Base-by-base conservation (phyloP, 208 protist species). In the Novymonas esmeraldas region DNA sequence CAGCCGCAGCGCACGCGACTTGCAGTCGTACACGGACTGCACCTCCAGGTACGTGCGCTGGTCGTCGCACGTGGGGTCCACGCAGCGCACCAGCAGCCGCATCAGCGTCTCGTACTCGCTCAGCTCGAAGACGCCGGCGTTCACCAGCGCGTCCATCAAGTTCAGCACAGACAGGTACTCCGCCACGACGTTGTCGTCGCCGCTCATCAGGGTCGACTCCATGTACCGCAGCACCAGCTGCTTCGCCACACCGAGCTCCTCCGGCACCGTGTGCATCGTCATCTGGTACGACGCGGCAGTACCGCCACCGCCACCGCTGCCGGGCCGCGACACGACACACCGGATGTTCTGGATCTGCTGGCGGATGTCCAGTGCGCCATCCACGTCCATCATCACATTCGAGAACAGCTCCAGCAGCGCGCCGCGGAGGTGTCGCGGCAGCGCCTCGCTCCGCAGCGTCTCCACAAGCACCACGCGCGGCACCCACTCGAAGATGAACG, bases 381-480 rank as follows among this genome's bases (percentile, higher is more conserved):
- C 49, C 14, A 73, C 55, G 33, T 70, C 58, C 20, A 80, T 58
- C 58, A 76, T 58, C 44, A 73, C 64, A 20, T 73, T 60, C 11
- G 81, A 51, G 38, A 82, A 81, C 2, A 86, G 66, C 38, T 73
- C 57, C 6, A 82, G 45, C 22, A 86, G 52, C 13, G 81, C 76
- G 31, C 67, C 76, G 52, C 76, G 76, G 38, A 86, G 56, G 18
- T 29, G 49, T 1, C 69, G 39, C 10, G 81, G 73, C 45, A 86
- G 63, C 20, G 48, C 51, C 48, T 54, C 48, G 38, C 69, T 79
- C 34, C 31, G 24, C 62, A 81, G 22, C 28, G 52, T 33, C 49
- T 68, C 49, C 16, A 70, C 58, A 10, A 84, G 60, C 46, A 73
- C 78, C 28, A 73, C 70, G 7, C 41, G 38, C 31, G 81, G 66